A percentile compares a stretch with the other conserved stretches of the same genome.
Evolutionary conservation across 305 asterid genomes (phyloP).

Genomic region (Fraxinus paxiana): DNA sequence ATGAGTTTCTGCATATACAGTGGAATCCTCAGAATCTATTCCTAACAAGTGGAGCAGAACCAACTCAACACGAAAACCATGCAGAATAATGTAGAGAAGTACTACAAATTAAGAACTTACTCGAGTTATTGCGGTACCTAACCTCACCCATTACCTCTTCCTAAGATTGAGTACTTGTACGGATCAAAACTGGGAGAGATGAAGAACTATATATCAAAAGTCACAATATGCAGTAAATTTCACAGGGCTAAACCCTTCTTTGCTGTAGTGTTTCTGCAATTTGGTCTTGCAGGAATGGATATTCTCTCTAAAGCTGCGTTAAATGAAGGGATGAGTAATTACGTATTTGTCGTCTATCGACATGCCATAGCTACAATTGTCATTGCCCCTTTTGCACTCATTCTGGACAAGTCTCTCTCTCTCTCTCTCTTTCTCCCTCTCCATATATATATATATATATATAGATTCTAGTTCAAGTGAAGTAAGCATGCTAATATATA

Average conservation of each 20-base stretch:
- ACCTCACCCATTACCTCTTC: background rate
- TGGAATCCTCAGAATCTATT: background rate
- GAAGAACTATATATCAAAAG: slow-evolving; percentile 1
- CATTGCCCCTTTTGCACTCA: slow-evolving; percentile 79
- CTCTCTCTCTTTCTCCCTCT: background rate
- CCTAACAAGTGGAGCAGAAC: background rate
- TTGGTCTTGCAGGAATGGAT: slow-evolving; percentile 91
- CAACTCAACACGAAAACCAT: background rate
- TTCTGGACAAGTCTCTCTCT: slow-evolving; percentile 60
- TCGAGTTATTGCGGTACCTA: background rate
- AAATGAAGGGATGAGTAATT: slow-evolving; percentile 92
- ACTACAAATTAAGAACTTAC: background rate
- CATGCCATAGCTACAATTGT: slow-evolving; percentile 76
- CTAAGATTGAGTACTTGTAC: background rate
- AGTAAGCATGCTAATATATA: background rate
- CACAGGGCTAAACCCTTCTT: slow-evolving; percentile 59
- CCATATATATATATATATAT: too few relatives aligned
- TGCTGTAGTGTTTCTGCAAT: slow-evolving; percentile 69
- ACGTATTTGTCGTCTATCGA: slow-evolving; percentile 83
- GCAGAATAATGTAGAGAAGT: background rate
- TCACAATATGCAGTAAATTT: background rate
- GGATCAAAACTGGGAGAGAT: background rate
- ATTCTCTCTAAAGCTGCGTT: slow-evolving; percentile 76
- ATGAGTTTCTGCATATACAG: background rate
- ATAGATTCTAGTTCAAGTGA: background rate